Evolutionary conservation across 2,329 filamentous ascomycete species (phyloP), one percentile per base, ranked within the genome.

Genomic region (Fusarium sp.): DNA sequence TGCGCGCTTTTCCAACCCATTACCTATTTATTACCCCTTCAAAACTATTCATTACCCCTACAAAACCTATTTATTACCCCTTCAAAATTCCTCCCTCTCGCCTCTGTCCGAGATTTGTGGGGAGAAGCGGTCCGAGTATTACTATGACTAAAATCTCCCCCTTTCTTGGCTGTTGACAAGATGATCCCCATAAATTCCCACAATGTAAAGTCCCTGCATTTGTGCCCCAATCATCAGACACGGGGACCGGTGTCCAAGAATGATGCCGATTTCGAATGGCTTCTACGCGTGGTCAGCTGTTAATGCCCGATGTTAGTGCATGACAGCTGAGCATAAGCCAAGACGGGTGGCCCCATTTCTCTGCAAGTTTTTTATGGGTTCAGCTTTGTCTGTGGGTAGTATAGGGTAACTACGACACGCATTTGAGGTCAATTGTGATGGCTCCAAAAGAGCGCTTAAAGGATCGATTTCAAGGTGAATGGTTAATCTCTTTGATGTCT

Each of bases 81-180:
- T 35, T 57, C 32, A 32, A 57, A 57, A 25, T 20, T 14, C 58
- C 20, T 48, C 16, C 27, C 13, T 45, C 43, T 20, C 32, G 54
- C 39, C 27, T 43, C 25, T 50, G 39, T n/a, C 37, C 27, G 41
- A 62, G 39, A 59, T 59, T 18, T 25, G 61, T 58, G 63, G 63
- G 52, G 52, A 57, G 50, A 57, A 16, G 60, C 62, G 71, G 62
- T 30, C 56, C 60, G 23, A 64, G n/a, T 9, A 68, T 74, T 70
- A 50, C 58, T 64, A 68, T 74, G 71, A 74, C 71, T 74, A 74
- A 74, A 35, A 27, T 7, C 45, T 50, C 56, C 73, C 60, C 64
- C 66, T 72, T 61, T 16, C 58, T 23, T 61, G 39, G 67, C 67
- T 72, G 67, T 67, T 63, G 50, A 73, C 60, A 67, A 32, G 27